These are phyloP conservation scores for Aspergillus carbonarius DNA, from an alignment of 2,329 filamentous ascomycete species.

Conservation along the genomic window DNA sequence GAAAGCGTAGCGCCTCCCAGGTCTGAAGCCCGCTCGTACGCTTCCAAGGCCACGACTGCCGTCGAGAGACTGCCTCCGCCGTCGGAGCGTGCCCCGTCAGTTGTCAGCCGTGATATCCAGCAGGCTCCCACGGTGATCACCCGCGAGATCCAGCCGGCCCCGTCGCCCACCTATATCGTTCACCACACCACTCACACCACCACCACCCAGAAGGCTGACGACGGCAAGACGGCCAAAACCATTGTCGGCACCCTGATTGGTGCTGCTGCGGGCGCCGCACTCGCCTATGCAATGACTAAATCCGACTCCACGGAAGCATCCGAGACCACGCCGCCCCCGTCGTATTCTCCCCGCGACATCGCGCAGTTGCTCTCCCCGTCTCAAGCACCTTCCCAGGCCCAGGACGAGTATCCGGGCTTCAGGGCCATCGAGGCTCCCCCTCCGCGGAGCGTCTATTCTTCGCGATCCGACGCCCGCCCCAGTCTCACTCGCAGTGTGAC, in stretches of 20 bases:
- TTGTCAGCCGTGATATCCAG: constrained; percentile 23
- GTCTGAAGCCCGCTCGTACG: constrained; percentile 30
- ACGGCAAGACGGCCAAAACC: constrained; percentile 55
- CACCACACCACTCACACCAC: constrained; percentile 25
- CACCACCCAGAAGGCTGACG: constrained; percentile 32
- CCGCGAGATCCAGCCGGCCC: constrained; percentile 21
- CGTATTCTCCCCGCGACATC: constrained; percentile 26
- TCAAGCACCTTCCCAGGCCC: constrained; percentile 22
- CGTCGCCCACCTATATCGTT: constrained; percentile 26
- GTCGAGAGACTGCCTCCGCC: constrained; percentile 22
- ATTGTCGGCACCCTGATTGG: constrained; percentile 75
- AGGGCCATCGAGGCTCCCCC: constrained; percentile 36
- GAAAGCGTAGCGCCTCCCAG: constrained; percentile 31
- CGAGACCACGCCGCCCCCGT: constrained; percentile 23
- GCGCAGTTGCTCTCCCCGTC: constrained; percentile 25
- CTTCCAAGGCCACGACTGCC: constrained; percentile 28
- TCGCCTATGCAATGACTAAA: constrained; percentile 72
- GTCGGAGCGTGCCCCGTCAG: constrained; percentile 14
- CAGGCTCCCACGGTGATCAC: constrained; percentile 23
- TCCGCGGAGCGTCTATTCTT: constrained; percentile 28
- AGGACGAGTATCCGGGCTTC: constrained; percentile 23
- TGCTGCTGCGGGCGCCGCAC: constrained; percentile 72
- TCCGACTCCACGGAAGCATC: constrained; percentile 46
- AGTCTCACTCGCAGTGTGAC: constrained; percentile 33
- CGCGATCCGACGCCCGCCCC: constrained; percentile 31